phyloP scores from a whole-genome alignment of 345 rosid species.

The Odontarrhena argentea region DNA sequence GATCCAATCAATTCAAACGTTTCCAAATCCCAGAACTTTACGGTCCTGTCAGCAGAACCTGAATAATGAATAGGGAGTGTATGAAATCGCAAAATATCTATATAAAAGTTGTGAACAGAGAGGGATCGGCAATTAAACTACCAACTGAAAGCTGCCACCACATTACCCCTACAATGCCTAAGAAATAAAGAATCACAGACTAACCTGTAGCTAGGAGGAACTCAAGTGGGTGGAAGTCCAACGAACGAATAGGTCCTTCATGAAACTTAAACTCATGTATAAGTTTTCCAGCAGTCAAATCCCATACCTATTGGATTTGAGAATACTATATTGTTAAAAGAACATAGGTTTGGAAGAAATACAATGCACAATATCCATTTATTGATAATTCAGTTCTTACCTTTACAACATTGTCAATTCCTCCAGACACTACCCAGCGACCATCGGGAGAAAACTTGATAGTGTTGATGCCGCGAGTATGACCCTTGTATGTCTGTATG shows the following conservation, averaged over 20 bases:
- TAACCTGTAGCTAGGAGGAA: conserved; percentile 95
- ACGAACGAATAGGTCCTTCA: conserved; percentile 77
- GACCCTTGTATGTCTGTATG: conserved; percentile 94
- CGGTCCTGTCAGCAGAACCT: conserved; percentile 98
- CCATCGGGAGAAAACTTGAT: conserved; percentile 97
- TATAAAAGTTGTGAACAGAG: conserved; percentile 12
- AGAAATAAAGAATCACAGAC: conserved; percentile 25
- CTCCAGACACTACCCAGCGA: conserved; percentile 99
- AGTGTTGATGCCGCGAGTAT: conserved; percentile 72
- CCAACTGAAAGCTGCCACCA: conserved; percentile 13
- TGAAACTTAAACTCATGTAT: conserved; percentile 93
- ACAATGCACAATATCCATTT: conserved; percentile 3
- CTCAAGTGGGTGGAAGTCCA: conserved; percentile 97
- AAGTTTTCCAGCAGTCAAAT: conserved; percentile 98
- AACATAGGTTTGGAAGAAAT: conserved; percentile 6
- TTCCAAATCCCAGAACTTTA: conserved; percentile 99
- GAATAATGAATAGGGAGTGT: conserved; percentile 40
- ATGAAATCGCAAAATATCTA: conserved; percentile 29
- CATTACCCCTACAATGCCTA: conserved; percentile 16
- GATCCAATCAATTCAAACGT: conserved; percentile 97
- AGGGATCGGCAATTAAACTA: conserved; percentile 13
- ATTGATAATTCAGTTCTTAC: conserved; percentile 44
- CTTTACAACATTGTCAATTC: conserved; percentile 88
- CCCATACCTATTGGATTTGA: conserved; percentile 44
- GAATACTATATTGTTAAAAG: background rate